These are phyloP conservation scores for Rehmannia glutinosa DNA, from an alignment of 257 asterid genomes.

Conservation along the genomic window DNA sequence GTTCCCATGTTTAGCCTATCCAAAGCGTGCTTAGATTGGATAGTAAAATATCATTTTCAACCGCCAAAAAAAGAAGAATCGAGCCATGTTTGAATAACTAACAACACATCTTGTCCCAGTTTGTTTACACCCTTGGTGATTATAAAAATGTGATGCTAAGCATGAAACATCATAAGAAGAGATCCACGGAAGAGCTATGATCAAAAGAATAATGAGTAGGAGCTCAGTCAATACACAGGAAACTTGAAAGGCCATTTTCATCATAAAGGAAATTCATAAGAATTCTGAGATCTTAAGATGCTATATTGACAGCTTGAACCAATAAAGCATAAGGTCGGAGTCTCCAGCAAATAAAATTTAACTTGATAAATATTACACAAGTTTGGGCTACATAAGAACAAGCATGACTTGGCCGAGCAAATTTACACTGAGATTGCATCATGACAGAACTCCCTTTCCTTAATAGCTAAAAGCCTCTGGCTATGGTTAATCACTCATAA, in stretches of 20 bases:
- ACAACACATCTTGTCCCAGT: not conserved
- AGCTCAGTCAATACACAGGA: not conserved
- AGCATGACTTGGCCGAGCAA: not conserved
- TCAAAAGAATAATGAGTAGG: not conserved
- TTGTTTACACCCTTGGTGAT: too few species aligned
- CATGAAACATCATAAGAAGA: not conserved
- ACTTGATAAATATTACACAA: slow-evolving; percentile 1
- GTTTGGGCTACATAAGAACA: not conserved
- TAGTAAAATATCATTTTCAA: too few species aligned
- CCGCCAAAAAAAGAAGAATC: too few species aligned
- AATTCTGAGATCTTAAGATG: not conserved
- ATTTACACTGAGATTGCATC: slow-evolving; percentile 6
- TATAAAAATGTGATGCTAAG: not conserved
- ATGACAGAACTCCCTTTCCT: not conserved
- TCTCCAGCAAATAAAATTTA: slow-evolving; percentile 1
- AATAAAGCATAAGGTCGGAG: not conserved
- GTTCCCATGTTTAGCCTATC: too few species aligned
- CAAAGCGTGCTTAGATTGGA: too few species aligned
- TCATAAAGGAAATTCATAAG: not conserved
- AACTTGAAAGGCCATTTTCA: not conserved
- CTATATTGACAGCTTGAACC: not conserved
- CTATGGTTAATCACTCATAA: not conserved
- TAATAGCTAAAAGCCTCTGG: not conserved
- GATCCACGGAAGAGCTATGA: not conserved
- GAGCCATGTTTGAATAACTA: not conserved